A percentile compares a stretch with the other conserved stretches of the same genome.
Evolutionary conservation across 495 filamentous ascomycete genomes (phyloP).

Genomic region (Monascus purpureus): DNA sequence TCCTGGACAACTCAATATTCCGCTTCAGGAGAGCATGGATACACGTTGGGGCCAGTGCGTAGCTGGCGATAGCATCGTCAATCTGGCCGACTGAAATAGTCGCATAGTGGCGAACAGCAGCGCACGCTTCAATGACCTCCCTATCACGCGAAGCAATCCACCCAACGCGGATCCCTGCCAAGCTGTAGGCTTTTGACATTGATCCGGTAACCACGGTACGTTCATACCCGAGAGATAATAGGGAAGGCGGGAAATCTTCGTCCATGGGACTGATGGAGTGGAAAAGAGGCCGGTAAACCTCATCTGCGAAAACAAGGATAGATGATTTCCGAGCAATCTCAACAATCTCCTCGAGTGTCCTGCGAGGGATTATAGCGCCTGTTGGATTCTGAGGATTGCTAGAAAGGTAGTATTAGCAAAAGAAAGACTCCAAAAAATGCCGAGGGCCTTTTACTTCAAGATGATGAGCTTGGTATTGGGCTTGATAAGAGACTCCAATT

Average conservation of each 20-base stretch:
- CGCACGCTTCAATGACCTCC: constrained; percentile 49
- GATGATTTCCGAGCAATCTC: constrained; percentile 45
- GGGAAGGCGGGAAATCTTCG: constrained; percentile 47
- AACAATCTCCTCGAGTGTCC: constrained; percentile 46
- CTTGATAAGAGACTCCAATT: constrained; percentile 52
- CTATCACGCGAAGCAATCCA: constrained; percentile 63
- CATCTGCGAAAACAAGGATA: constrained; percentile 62
- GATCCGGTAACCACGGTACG: constrained; percentile 64
- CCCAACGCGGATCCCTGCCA: constrained; percentile 71
- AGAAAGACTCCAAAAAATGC: background rate
- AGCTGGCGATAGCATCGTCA: constrained; percentile 67
- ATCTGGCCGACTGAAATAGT: constrained; percentile 74
- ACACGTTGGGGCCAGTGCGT: constrained; percentile 49
- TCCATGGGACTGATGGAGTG: constrained; percentile 50
- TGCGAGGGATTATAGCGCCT: constrained; percentile 52
- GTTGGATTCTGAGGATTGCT: constrained; percentile 90
- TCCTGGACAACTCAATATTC: constrained; percentile 57
- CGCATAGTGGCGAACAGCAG: constrained; percentile 63
- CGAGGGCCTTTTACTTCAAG: constrained; percentile 36
- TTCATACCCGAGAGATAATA: constrained; percentile 57
- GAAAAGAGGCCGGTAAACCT: constrained; percentile 85
- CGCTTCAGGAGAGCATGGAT: constrained; percentile 52
- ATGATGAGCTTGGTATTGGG: constrained; percentile 65
- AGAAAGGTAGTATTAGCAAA: constrained; percentile 8
- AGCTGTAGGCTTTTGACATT: constrained; percentile 73